These are phyloP conservation scores for Solanum hybrid DNA, from an alignment of 305 asterid species.

Conservation along the genomic window DNA sequence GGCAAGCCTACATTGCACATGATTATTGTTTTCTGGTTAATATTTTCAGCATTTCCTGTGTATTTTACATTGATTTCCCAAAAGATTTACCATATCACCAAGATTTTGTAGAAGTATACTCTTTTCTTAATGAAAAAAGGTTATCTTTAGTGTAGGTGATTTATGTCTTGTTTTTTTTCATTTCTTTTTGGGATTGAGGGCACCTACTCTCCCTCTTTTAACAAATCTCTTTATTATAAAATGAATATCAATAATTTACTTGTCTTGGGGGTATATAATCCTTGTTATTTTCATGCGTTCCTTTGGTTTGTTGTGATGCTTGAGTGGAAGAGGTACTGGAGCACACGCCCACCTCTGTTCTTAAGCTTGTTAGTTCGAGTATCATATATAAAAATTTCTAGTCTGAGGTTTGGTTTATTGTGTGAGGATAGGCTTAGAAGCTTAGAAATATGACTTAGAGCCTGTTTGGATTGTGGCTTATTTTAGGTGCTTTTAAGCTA, in stretches of 20 bases:
- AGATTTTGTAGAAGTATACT: background rate
- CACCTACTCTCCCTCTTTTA: background rate
- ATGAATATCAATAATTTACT: background rate
- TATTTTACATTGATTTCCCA: background rate
- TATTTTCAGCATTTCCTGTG: background rate
- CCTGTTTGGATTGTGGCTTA: background rate
- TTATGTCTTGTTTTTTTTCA: background rate
- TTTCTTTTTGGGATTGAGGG: background rate
- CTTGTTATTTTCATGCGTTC: background rate
- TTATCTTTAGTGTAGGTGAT: background rate
- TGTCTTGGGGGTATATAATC: background rate
- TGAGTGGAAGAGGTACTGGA: background rate
- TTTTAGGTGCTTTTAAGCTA: background rate
- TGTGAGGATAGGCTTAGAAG: background rate
- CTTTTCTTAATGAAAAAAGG: background rate
- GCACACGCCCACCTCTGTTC: background rate
- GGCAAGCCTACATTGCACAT: constrained; percentile 14
- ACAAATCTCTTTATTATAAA: background rate
- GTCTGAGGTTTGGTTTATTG: background rate
- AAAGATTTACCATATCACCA: background rate
- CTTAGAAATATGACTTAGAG: background rate
- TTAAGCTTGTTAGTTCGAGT: background rate
- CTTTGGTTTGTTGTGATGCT: background rate
- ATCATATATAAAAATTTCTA: background rate
- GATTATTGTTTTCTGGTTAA: background rate